phyloP scores from a whole-genome alignment of 768 basidiomycete genomes.

The Trichaptum fuscoviolaceum region DNA sequence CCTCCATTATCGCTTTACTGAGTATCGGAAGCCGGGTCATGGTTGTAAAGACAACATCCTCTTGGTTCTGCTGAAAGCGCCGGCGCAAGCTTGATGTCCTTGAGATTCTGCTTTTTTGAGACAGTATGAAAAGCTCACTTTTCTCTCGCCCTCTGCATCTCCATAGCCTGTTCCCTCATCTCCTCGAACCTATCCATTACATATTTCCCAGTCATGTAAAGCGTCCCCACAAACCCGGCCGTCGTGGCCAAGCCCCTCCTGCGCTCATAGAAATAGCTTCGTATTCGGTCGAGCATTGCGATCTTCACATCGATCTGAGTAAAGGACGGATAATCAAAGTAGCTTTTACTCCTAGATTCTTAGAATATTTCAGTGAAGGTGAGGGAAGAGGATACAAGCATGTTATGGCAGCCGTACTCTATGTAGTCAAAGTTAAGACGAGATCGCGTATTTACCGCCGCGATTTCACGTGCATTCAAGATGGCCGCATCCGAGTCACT shows the following conservation, averaged over 20 bases:
- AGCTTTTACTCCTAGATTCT: too few relatives aligned
- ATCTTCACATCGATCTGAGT: too few relatives aligned
- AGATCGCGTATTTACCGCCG: too few relatives aligned
- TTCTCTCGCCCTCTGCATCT: slow-evolving; percentile 59
- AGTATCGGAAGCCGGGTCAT: slow-evolving; percentile 67
- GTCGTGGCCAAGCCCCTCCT: slow-evolving; percentile 41
- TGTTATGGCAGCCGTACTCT: not conserved
- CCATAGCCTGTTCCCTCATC: slow-evolving; percentile 54
- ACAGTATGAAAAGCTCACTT: slow-evolving; percentile 41
- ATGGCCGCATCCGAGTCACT: not conserved
- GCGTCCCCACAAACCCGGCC: slow-evolving; percentile 49
- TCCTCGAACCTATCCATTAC: slow-evolving; percentile 59
- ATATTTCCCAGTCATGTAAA: slow-evolving; percentile 61
- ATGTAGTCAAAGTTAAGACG: too few relatives aligned
- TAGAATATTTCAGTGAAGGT: not conserved
- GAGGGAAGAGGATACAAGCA: not conserved
- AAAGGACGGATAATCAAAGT: too few relatives aligned
- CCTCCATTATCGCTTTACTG: slow-evolving; percentile 54
- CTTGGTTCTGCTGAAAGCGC: slow-evolving; percentile 71
- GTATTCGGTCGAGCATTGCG: slow-evolving; percentile 39
- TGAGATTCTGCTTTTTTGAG: not conserved
- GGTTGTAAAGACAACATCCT: slow-evolving; percentile 71
- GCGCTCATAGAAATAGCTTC: slow-evolving; percentile 45
- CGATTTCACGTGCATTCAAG: not conserved
- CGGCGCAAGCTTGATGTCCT: slow-evolving; percentile 48